A percentile compares a stretch with the other conserved stretches of the same genome.
phyloP scores from a whole-genome alignment of 306 rosid species.

The Morella rubra region DNA sequence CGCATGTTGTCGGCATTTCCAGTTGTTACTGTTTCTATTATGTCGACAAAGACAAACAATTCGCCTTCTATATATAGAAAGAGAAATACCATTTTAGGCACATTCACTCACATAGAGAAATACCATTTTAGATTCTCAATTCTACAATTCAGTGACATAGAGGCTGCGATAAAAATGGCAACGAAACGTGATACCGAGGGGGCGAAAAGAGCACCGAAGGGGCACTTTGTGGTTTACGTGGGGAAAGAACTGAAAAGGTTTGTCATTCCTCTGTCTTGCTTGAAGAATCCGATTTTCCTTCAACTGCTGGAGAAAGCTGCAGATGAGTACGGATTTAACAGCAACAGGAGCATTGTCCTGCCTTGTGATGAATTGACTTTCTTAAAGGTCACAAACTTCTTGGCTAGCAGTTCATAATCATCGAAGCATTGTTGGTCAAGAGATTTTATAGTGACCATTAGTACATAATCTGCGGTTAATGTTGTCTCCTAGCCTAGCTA shows the following conservation, averaged over 20 bases:
- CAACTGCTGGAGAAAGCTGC: constrained; percentile 41
- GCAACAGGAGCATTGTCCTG: constrained; percentile 31
- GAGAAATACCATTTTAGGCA: not conserved
- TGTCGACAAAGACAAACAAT: not conserved
- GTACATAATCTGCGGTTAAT: too few species aligned
- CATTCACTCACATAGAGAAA: not conserved
- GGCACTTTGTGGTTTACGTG: constrained; percentile 46
- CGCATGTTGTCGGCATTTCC: not conserved
- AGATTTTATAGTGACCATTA: too few species aligned
- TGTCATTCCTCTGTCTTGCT: constrained; percentile 32
- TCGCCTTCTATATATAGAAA: not conserved
- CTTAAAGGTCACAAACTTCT: constrained; percentile 1
- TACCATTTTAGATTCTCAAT: not conserved
- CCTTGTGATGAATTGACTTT: constrained; percentile 48
- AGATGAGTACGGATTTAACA: constrained; percentile 26
- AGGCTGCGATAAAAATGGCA: not conserved
- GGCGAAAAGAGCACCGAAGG: constrained; percentile 36
- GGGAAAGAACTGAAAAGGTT: constrained; percentile 38
- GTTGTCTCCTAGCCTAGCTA: too few species aligned
- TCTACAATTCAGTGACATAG: not conserved
- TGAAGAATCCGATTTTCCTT: constrained; percentile 36
- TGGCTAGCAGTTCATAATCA: not conserved
- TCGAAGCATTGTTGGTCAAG: too few species aligned
- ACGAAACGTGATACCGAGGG: constrained; percentile 4
- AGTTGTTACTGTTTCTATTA: not conserved